Percentiles rank a stretch among this genome's conserved stretches.
Conservation (phyloP, 2,329 filamentous ascomycete genomes). For the Beauveria caledonica region DNA sequence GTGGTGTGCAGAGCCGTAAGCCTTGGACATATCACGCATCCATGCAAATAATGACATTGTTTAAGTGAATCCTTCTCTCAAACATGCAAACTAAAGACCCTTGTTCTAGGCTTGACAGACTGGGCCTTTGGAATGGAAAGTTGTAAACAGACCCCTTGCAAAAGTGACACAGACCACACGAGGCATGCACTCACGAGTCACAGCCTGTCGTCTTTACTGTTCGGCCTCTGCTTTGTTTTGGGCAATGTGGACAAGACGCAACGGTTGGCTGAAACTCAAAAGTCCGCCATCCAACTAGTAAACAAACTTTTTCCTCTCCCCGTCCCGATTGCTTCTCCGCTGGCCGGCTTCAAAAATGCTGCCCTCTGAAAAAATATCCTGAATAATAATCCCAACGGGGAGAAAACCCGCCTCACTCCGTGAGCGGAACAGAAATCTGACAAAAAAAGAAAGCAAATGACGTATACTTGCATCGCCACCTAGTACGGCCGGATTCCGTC, state of each 20-base stretch:
- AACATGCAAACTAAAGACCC: neutral
- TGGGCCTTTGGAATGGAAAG: neutral
- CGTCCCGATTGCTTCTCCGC: neutral
- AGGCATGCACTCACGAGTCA: neutral
- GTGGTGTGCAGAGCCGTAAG: neutral
- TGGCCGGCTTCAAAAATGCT: neutral
- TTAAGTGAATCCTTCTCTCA: neutral
- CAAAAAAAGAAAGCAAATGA: neutral
- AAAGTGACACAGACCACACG: neutral
- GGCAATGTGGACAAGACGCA: neutral
- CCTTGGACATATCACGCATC: neutral
- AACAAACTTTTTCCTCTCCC: neutral
- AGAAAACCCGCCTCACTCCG: too few species aligned
- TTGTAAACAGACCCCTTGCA: neutral
- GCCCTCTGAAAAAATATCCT: too few species aligned
- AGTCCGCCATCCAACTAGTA: neutral
- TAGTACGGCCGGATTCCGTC: neutral
- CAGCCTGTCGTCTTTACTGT: neutral
- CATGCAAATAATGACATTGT: neutral
- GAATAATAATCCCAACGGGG: too few species aligned
- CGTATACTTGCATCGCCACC: neutral
- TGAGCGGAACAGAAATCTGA: too few species aligned
- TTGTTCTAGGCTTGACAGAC: neutral
- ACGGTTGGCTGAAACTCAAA: neutral
- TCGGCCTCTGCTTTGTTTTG: neutral